Evolutionary conservation across 352 stramenopile genomes (phyloP).

Genomic region (Globisporangium splendens): DNA sequence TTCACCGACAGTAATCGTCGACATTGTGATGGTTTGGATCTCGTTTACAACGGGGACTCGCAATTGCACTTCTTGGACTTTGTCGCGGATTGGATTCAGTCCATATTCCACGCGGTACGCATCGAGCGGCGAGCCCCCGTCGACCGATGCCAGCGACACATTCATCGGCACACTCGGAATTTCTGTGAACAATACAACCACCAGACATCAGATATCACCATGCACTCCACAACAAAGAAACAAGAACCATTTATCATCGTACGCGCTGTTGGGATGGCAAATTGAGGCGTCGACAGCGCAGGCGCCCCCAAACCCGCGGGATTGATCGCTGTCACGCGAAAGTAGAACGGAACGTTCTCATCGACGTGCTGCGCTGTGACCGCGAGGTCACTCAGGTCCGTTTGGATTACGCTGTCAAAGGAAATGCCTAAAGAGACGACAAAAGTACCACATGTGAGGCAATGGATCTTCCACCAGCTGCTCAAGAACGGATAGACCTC

Average conservation of each 20-base stretch:
- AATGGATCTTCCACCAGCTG: background rate
- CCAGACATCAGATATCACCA: background rate
- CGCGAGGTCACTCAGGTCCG: constrained; percentile 83
- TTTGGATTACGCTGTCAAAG: constrained; percentile 85
- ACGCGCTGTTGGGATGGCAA: constrained; percentile 81
- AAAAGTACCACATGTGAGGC: background rate
- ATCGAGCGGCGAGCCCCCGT: constrained; percentile 85
- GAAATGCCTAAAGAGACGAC: constrained; percentile 43
- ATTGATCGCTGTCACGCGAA: constrained; percentile 92
- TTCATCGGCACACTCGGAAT: constrained; percentile 59
- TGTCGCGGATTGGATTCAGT: constrained; percentile 70
- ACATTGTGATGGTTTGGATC: constrained; percentile 72
- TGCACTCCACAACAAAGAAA: background rate
- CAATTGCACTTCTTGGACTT: constrained; percentile 71
- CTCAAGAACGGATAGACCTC: constrained; percentile 9
- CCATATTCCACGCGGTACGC: constrained; percentile 92
- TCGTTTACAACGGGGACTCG: constrained; percentile 65
- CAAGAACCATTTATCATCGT: constrained; percentile 12
- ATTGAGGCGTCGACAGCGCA: constrained; percentile 78
- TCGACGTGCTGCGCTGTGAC: constrained; percentile 85
- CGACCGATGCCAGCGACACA: constrained; percentile 75
- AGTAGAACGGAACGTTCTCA: constrained; percentile 94
- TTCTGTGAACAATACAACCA: constrained; percentile 24
- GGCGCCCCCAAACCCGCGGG: constrained; percentile 62
- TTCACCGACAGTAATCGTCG: constrained; percentile 63